These are phyloP conservation scores for Penicillium concentricum DNA, from an alignment of 2,329 filamentous ascomycete genomes.

Conservation along the genomic window DNA sequence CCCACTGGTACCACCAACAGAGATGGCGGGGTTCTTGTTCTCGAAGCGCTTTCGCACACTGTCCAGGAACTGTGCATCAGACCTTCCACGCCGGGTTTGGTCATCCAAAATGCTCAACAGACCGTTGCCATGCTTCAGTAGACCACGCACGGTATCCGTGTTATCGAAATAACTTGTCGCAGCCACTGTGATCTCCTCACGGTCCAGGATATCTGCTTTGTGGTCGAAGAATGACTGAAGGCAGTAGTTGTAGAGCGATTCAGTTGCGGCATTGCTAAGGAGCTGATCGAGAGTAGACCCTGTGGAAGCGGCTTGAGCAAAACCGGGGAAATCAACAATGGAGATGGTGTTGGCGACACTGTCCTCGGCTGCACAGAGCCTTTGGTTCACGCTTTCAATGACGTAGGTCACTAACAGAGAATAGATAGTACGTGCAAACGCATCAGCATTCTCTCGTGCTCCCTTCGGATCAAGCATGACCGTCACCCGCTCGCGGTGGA, in stretches of 20 bases:
- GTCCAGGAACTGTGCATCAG: slow-evolving; percentile 86
- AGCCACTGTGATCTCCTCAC: slow-evolving; percentile 85
- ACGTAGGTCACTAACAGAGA: slow-evolving; percentile 91
- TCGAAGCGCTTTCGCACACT: slow-evolving; percentile 90
- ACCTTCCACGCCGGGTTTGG: slow-evolving; percentile 84
- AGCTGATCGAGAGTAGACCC: slow-evolving; percentile 87
- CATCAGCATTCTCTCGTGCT: slow-evolving; percentile 87
- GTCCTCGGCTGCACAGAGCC: slow-evolving; percentile 82
- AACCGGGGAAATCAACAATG: slow-evolving; percentile 94
- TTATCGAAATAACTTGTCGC: slow-evolving; percentile 98
- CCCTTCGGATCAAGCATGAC: slow-evolving; percentile 94
- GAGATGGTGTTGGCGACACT: slow-evolving; percentile 90
- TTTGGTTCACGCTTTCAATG: slow-evolving; percentile 88
- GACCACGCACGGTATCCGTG: slow-evolving; percentile 84
- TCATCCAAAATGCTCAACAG: slow-evolving; percentile 93
- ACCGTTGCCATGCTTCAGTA: slow-evolving; percentile 90
- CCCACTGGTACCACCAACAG: slow-evolving; percentile 71
- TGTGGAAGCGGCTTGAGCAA: slow-evolving; percentile 79
- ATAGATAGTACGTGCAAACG: slow-evolving; percentile 89
- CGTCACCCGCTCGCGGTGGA: slow-evolving; percentile 94
- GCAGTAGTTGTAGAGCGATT: slow-evolving; percentile 88
- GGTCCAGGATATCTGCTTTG: slow-evolving; percentile 89
- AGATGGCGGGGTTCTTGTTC: slow-evolving; percentile 87
- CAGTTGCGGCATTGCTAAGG: slow-evolving; percentile 88
- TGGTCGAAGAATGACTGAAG: slow-evolving; percentile 95